Base-by-base conservation (phyloP, 345 rosid genomes). In the Ceriops tagal region DNA sequence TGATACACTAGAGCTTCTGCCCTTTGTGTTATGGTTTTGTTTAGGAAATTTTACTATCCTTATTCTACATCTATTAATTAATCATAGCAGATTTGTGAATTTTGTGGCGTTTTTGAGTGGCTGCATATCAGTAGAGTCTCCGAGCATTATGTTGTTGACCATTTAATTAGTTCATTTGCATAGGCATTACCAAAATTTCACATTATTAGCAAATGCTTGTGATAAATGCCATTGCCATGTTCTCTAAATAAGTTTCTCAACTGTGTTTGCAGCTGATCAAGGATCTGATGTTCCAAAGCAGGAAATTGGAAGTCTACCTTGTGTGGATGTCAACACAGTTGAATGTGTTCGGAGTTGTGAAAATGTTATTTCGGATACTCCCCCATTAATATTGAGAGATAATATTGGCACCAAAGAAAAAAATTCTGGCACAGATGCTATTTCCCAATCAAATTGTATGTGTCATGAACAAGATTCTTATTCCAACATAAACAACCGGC, bases 321-420 rank as follows among this genome's bases (percentile, higher is more conserved):
- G 78, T 68, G 75, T 73, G 35, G 79, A 88, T 70, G 74, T 75
- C 53, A 83, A 66, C 76, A 72, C 80, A 32, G 73, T 53, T 68
- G 80, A 75, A 66, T 74, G 37, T 51, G 82, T 79, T 74, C 63
- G 34, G 70, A 57, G 64, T 68, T 58, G 79, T 79, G 83, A 81
- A 43, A 70, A 75, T 71, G 70, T 58, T 67, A 69, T 52, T 57
- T 47, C 70, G 43, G 24, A 7, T 67, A 30, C 61, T 47, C 28
- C 34, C 6, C 26, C 31, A 35, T 66, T 59, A 58, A 30, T 65
- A 47, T 63, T 62, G 37, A 62, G 69, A 49, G 81, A 70, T 32
- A 79, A 62, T 21, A 64, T 69, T 47, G 58, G 62, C 28, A 26
- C 73, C 8, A 78, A 76, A 68, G 77, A 75, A 65, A 80, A 69